A percentile compares a stretch with the other conserved stretches of the same genome.
These are phyloP conservation scores for Daldinia sp. DNA, from an alignment of 2,329 filamentous ascomycete genomes.

Conservation along the genomic window DNA sequence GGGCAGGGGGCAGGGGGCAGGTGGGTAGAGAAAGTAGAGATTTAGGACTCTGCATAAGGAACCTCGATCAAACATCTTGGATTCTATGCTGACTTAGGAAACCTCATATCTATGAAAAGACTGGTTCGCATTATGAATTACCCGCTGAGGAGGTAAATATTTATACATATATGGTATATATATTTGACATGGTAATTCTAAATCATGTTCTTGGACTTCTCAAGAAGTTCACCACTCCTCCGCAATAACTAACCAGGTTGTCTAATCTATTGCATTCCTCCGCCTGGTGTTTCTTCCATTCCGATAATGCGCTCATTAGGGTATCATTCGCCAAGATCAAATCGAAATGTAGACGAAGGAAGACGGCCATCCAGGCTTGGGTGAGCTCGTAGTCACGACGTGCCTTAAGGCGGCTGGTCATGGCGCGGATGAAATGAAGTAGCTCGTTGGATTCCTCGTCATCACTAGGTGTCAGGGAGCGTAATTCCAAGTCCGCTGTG, in stretches of 20 bases:
- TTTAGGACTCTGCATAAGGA: no score
- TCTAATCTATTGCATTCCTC: conserved; percentile 78
- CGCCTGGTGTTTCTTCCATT: conserved; percentile 80
- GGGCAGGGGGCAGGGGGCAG: no score
- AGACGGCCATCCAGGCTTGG: conserved; percentile 98
- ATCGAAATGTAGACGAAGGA: conserved; percentile 81
- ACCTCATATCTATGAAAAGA: not conserved
- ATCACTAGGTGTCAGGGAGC: conserved; percentile 72
- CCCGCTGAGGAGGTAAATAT: not conserved
- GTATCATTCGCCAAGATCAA: conserved; percentile 63
- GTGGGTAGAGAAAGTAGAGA: no score
- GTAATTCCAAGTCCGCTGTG: conserved; percentile 89
- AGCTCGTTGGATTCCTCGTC: conserved; percentile 74
- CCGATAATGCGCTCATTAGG: conserved; percentile 69
- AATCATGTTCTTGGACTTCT: conserved; percentile 68
- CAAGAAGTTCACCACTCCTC: conserved; percentile 86
- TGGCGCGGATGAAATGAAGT: conserved; percentile 80
- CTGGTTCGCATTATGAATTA: not conserved
- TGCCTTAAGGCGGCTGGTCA: conserved; percentile 76
- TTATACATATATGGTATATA: not conserved
- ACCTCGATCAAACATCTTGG: not conserved
- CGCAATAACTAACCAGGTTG: conserved; percentile 85
- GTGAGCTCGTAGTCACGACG: conserved; percentile 91
- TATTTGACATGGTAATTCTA: conserved; percentile 13
- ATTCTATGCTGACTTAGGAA: not conserved